Evolutionary conservation across 2,329 filamentous ascomycete genomes (phyloP), one percentile per base, ranked within the genome.

Genomic region (Calycina marina): DNA sequence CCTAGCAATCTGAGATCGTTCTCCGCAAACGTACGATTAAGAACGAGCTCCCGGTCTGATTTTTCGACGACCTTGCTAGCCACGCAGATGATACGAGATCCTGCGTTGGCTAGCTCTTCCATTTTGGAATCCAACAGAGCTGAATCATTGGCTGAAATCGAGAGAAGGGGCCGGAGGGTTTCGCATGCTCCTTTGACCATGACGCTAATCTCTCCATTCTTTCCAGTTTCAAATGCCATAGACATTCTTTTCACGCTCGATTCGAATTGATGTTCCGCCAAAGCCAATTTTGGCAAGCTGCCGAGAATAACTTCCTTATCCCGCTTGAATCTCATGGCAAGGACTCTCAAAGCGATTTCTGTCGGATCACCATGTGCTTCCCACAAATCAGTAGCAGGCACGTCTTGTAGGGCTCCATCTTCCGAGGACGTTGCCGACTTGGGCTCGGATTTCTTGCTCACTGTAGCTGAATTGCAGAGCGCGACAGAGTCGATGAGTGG

Each of bases 1-100:
- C 78, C 78, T n/a, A 78, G 61, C 48, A 78, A 79, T 11, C 59
- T 59, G 16, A 83, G 61, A 11, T 65, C 53, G 4, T 50, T 56
- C 47, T 81, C 77, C 18, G 20, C 20, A 22, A 22, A 22, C 20
- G 20, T 8, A n/a, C 20, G 20, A 22, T 22, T n/a, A 9, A 22
- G n/a, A 8, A 22, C 8, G 20, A 22, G 8, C 8, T 22, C 20
- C n/a, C n/a, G 8, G n/a, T 22, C 20, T 22, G 20, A 8, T 22
- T 8, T n/a, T n/a, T 22, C 20, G n/a, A 22, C 20, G 8, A n/a
- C n/a, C n/a, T 22, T 22, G n/a, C 20, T 22, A n/a, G 20, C 20
- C 8, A 22, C 20, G n/a, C 20, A 22, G 8, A 22, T 8, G n/a
- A 22, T n/a, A 3, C 20, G 20, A 22, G n/a, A n/a, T 8, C 20